These are phyloP conservation scores for Neospermospora avenae DNA, from an alignment of 2,329 filamentous ascomycete genomes.

Conservation along the genomic window DNA sequence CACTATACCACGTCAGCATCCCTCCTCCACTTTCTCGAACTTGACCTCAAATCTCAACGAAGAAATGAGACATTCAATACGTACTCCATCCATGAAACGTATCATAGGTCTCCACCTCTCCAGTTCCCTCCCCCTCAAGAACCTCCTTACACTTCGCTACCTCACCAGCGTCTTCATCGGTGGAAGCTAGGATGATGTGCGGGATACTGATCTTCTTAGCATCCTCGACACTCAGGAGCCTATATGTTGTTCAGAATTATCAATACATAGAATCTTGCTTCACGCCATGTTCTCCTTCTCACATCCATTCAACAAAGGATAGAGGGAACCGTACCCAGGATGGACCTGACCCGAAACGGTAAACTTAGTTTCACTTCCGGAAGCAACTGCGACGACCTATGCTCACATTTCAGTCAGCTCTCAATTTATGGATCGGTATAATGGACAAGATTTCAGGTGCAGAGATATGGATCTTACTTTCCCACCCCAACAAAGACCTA, in stretches of 20 bases:
- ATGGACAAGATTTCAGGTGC: no score
- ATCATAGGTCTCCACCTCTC: constrained; percentile 24
- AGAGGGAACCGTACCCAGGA: constrained; percentile 20
- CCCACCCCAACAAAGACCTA: constrained; percentile 33
- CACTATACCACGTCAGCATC: constrained; percentile 48
- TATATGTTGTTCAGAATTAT: no score
- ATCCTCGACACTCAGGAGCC: constrained; percentile 36
- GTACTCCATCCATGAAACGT: constrained; percentile 28
- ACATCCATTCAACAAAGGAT: not conserved
- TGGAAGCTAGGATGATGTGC: constrained; percentile 48
- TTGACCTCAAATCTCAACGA: not conserved
- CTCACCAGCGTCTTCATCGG: constrained; percentile 43
- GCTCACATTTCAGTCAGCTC: not conserved
- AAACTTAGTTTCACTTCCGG: constrained; percentile 20
- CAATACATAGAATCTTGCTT: no score
- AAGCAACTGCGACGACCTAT: constrained; percentile 23
- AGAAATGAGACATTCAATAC: not conserved
- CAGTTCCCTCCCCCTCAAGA: constrained; percentile 41
- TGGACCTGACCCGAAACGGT: constrained; percentile 30
- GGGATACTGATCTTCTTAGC: constrained; percentile 44
- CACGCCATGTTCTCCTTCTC: no score
- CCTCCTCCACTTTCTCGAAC: constrained; percentile 41
- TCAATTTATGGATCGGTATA: no score
- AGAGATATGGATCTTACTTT: constrained; percentile 19
- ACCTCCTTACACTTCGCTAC: constrained; percentile 43